Conservation (phyloP, 2,329 filamentous ascomycete genomes). For the Gnomoniopsis sp. region DNA sequence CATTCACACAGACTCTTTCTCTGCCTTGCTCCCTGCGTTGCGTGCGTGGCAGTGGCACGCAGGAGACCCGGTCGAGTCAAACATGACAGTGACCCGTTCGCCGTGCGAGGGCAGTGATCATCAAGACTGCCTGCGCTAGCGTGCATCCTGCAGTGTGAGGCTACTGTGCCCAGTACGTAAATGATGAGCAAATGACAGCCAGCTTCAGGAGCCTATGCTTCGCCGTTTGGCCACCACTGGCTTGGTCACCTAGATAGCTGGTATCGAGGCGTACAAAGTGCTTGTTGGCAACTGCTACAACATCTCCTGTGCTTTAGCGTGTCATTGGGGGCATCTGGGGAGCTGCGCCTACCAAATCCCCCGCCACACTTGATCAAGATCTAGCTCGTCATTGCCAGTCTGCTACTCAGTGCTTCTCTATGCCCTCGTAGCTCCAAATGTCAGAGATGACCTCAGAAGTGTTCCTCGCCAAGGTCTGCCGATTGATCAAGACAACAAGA, state of each 20-base stretch:
- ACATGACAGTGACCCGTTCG: neutral
- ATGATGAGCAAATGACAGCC: neutral
- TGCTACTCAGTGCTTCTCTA: neutral
- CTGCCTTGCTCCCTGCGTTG: neutral
- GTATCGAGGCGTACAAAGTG: neutral
- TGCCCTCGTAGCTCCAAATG: too few species aligned
- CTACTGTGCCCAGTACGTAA: neutral
- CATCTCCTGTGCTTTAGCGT: neutral
- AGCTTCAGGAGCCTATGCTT: neutral
- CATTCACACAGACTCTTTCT: neutral
- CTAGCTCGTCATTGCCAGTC: neutral
- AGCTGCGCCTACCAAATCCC: neutral
- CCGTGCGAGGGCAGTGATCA: neutral
- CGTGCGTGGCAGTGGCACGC: slow-evolving; percentile 4
- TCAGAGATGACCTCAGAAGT: too few species aligned
- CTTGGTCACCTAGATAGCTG: neutral
- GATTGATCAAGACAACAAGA: neutral
- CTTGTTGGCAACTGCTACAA: neutral
- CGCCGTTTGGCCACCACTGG: neutral
- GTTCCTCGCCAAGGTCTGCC: too few species aligned
- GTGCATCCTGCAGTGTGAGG: neutral
- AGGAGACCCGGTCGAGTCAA: neutral
- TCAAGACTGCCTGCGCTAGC: neutral
- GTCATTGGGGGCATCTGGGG: neutral
- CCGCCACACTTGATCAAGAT: neutral